These are phyloP conservation scores for Pichia kluyveri DNA, from an alignment of 805 yeast species.

Conservation along the genomic window DNA sequence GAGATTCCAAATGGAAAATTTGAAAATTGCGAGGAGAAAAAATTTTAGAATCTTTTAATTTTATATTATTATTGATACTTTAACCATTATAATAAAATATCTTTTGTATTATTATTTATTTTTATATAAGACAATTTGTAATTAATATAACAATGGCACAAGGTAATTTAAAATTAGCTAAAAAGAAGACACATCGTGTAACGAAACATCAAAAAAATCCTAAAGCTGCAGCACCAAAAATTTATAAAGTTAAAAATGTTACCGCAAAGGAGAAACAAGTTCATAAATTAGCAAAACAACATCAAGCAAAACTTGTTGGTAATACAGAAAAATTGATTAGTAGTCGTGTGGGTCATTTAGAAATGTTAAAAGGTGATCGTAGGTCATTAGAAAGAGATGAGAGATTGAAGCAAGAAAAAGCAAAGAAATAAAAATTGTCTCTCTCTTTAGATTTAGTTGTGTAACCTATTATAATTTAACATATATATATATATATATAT, in stretches of 20 bases:
- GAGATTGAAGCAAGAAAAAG: constrained; percentile 26
- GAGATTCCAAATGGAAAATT: too few species aligned
- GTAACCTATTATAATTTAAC: neutral
- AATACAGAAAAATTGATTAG: constrained; percentile 79
- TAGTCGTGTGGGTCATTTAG: constrained; percentile 89
- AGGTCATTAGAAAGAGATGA: constrained; percentile 62
- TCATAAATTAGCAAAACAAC: constrained; percentile 49
- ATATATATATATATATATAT: too few species aligned
- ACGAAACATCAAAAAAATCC: constrained; percentile 61
- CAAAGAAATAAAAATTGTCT: neutral
- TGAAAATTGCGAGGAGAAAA: too few species aligned
- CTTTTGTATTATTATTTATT: neutral
- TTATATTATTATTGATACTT: neutral
- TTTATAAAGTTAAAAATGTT: constrained; percentile 57
- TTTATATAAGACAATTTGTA: neutral
- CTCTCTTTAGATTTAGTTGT: neutral
- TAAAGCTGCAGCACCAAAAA: constrained; percentile 66
- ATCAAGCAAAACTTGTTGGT: constrained; percentile 18
- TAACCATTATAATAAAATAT: neutral
- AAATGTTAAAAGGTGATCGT: constrained; percentile 83
- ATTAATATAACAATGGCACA: constrained; percentile 47
- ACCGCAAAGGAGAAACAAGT: constrained; percentile 35
- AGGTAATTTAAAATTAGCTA: constrained; percentile 51
- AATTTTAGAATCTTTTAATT: too few species aligned
- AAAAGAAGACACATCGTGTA: constrained; percentile 41